Evolutionary conservation across 2,329 filamentous ascomycete species (phyloP).

Genomic region (Pseudogymnoascus sp.): DNA sequence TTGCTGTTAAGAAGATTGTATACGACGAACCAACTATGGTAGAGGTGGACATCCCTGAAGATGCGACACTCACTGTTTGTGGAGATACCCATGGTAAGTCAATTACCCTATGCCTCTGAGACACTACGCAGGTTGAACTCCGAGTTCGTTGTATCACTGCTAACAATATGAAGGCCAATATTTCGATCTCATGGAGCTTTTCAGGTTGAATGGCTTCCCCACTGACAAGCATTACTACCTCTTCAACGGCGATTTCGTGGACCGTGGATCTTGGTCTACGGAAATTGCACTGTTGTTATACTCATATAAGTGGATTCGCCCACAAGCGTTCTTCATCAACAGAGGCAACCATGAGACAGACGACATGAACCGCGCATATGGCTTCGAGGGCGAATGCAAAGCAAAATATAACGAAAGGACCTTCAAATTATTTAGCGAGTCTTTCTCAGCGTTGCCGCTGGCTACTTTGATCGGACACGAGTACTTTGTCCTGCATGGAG

Average conservation of each 20-base stretch:
- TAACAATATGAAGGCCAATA: slow-evolving; percentile 64
- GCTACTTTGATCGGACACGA: slow-evolving; percentile 87
- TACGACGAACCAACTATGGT: slow-evolving; percentile 96
- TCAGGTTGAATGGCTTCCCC: slow-evolving; percentile 80
- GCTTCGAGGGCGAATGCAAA: slow-evolving; percentile 96
- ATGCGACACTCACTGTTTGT: slow-evolving; percentile 79
- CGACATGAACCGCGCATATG: slow-evolving; percentile 98
- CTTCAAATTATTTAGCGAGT: slow-evolving; percentile 97
- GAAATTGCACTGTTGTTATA: slow-evolving; percentile 91
- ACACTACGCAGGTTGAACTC: background rate
- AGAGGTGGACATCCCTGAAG: slow-evolving; percentile 72
- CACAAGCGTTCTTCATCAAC: slow-evolving; percentile 86
- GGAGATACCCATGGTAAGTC: slow-evolving; percentile 85
- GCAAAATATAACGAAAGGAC: slow-evolving; percentile 87
- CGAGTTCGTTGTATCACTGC: slow-evolving; percentile 13
- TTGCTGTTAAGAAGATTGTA: slow-evolving; percentile 81
- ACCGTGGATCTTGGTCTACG: slow-evolving; percentile 95
- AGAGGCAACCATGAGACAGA: slow-evolving; percentile 98
- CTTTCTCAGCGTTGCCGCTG: slow-evolving; percentile 86
- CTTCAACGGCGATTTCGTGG: slow-evolving; percentile 98
- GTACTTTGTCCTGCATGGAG: slow-evolving; percentile 87
- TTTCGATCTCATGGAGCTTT: slow-evolving; percentile 94
- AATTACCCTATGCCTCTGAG: background rate
- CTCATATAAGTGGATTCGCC: slow-evolving; percentile 92
- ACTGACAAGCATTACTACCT: slow-evolving; percentile 84